Conservation (phyloP, 176 grass and related monocot genomes). For the Elymus sibiricus region DNA sequence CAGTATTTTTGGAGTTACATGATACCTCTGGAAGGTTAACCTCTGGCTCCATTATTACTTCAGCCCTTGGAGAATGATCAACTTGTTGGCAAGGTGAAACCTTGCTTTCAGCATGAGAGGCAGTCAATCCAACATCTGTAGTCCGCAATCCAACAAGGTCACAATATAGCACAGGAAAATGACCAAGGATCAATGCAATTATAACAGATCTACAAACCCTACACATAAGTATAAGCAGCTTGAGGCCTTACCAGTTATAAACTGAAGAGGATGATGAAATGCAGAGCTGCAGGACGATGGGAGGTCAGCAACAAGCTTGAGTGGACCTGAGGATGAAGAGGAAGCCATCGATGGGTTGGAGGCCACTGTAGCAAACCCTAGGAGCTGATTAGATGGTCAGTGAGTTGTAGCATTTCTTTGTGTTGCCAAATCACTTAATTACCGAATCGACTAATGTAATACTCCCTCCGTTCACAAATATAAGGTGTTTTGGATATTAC, state of each 20-base stretch:
- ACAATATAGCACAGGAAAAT: background rate
- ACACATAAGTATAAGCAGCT: background rate
- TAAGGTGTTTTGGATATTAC: no score
- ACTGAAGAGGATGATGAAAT: background rate
- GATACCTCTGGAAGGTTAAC: conserved; percentile 7
- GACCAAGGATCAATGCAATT: background rate
- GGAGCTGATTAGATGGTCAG: background rate
- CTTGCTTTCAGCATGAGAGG: background rate
- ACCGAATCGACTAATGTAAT: background rate
- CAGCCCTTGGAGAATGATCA: background rate
- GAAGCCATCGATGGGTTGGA: background rate
- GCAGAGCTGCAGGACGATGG: background rate
- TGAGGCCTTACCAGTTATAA: conserved; percentile 1
- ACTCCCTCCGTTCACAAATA: background rate
- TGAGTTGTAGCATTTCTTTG: background rate
- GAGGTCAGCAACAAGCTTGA: background rate
- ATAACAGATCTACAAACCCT: background rate
- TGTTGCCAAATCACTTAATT: background rate
- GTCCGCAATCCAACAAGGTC: background rate
- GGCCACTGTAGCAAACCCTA: background rate
- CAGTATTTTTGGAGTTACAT: background rate
- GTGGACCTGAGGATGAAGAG: background rate
- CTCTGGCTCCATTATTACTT: conserved; percentile 4
- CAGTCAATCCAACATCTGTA: background rate
- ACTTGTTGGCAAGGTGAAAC: background rate